These are phyloP conservation scores for Amphibolis antarctica DNA, from an alignment of 106 monocot genomes.

Conservation along the genomic window DNA sequence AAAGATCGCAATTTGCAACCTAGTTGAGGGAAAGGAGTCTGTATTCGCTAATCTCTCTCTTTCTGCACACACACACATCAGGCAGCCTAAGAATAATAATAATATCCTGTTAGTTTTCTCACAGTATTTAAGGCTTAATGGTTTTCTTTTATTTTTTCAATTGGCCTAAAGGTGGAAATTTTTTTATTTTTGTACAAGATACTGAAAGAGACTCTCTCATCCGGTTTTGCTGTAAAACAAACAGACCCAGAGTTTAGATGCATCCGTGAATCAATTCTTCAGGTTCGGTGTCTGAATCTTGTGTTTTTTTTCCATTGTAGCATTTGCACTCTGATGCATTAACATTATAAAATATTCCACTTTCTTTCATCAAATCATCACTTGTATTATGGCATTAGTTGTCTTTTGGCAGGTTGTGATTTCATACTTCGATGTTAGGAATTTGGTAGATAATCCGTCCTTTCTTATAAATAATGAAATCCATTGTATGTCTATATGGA, in stretches of 20 bases:
- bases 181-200: slow-evolving; percentile 28
- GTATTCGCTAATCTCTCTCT: too few relatives aligned
- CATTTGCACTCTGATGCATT: neutral
- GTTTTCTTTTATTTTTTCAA: neutral
- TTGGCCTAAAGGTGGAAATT: neutral
- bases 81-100: neutral
- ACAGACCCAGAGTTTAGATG: slow-evolving; percentile 40
- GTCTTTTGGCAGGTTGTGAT: too few relatives aligned
- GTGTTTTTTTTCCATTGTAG: neutral
- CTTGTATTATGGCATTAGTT: too few relatives aligned
- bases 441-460: too few relatives aligned
- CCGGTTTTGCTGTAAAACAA: slow-evolving; percentile 16
- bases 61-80: too few relatives aligned
- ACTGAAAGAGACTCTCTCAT: slow-evolving; percentile 38
- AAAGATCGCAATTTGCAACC: too few relatives aligned
- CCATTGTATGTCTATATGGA: too few relatives aligned
- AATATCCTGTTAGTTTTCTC: neutral
- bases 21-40: too few relatives aligned
- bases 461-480: too few relatives aligned
- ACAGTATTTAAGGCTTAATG: neutral
- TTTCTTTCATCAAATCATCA: too few relatives aligned
- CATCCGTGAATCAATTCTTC: slow-evolving; percentile 72
- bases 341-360: neutral
- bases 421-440: too few relatives aligned
- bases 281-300: slow-evolving; percentile 32